Percentiles rank a stretch among this genome's conserved stretches.
phyloP scores from a whole-genome alignment of 1,139 yeast species.

The Arxiozyma bovina region DNA sequence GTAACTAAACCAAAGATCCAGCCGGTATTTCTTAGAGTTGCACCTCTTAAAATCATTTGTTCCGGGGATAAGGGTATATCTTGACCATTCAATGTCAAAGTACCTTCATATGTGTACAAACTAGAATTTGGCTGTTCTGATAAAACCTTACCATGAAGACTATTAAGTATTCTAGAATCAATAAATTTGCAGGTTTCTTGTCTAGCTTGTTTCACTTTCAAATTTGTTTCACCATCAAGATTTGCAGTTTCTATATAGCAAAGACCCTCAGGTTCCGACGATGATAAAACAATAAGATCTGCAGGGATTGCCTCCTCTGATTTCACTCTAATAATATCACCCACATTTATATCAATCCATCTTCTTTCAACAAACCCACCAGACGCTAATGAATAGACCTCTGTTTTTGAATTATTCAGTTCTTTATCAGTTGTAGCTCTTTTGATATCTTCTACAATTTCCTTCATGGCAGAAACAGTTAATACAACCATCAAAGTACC shows the following conservation, averaged over 20 bases:
- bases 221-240: slow-evolving; percentile 93
- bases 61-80: slow-evolving; percentile 78
- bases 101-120: slow-evolving; percentile 90
- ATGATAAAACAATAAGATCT: slow-evolving; percentile 71
- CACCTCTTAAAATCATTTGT: slow-evolving; percentile 87
- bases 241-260: slow-evolving; percentile 97
- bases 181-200: slow-evolving; percentile 69
- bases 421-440: slow-evolving; percentile 86
- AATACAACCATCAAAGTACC: slow-evolving; percentile 82
- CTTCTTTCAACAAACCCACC: slow-evolving; percentile 57
- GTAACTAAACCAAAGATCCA: slow-evolving; percentile 93
- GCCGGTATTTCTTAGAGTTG: slow-evolving; percentile 85
- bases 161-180: slow-evolving; percentile 53
- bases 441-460: slow-evolving; percentile 81
- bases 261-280: slow-evolving; percentile 96
- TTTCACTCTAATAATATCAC: slow-evolving; percentile 77
- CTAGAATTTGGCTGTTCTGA: slow-evolving; percentile 95
- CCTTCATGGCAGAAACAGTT: slow-evolving; percentile 85
- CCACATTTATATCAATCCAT: slow-evolving; percentile 88
- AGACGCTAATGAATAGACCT: slow-evolving; percentile 51
- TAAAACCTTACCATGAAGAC: slow-evolving; percentile 47
- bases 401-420: slow-evolving; percentile 67
- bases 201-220: slow-evolving; percentile 85
- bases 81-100: slow-evolving; percentile 51
- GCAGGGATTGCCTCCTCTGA: slow-evolving; percentile 95